Base-by-base conservation (phyloP, 164 flowering plant species). In the Nymphaea thermarum region DNA sequence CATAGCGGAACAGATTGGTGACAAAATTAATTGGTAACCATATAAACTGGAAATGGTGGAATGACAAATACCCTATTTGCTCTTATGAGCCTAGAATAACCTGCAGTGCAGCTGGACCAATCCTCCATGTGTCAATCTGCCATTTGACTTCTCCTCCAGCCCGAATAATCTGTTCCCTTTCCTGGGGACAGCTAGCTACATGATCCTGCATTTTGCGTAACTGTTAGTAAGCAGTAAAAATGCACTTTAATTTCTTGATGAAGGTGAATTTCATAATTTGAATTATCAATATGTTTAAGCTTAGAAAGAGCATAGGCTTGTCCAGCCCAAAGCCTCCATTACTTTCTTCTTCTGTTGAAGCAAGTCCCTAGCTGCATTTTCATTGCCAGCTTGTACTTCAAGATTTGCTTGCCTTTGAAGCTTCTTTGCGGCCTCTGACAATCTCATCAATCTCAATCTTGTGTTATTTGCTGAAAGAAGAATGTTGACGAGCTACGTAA, bases 101-200 rank as follows among this genome's bases (percentile, higher is more conserved):
- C 97, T 94, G 97, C 53, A 93, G 95, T 72, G 90, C 98, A 76
- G 96, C 91, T 44, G 79, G 68, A 72, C 96, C 98, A 77, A 94
- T 93, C 78, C 98, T 85, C 97, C 98, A 94, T 18, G 96, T 91
- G 76, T 94, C 98, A 60, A 89, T 80, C 75, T 79, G 89, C 97
- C 97, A 91, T 71, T 86, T 82, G 70, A 94, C 95, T 72, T 80
- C 76, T 43, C 86, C 96, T 17, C 98, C 97, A 53, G 82, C 85
- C 68, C 66, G 71, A 51, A 80, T 72, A 59, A 94, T 80, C 16
- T 95, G 97, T 64, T 88, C 85, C 78, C 97, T 87, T 82, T 94
- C 98, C 80, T 81, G 83, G 36, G 74, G 73, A 79, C 88, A 81
- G 79, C 91, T 91, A 17, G 98, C 98, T 66, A 86, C 82, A 81